phyloP scores from a whole-genome alignment of 192 early-diverging fungal species.

The Backusella macrospora region DNA sequence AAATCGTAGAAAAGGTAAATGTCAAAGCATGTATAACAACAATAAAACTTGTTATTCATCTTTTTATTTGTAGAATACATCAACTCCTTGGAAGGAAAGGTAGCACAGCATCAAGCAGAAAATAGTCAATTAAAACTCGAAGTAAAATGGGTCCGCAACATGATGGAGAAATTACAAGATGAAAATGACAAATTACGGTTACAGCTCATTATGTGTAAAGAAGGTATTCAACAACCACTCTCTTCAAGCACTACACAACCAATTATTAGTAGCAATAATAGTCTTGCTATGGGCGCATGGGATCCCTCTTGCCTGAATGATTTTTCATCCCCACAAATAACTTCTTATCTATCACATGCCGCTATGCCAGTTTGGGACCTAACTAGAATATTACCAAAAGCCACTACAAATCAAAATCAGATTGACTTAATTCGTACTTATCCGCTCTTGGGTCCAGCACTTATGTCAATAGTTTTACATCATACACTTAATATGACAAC shows the following conservation, averaged over 20 bases:
- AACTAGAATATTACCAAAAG: slow-evolving; percentile 10
- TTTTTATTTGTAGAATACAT: slow-evolving; percentile 40
- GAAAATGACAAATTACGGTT: slow-evolving; percentile 36
- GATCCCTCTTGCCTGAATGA: background rate
- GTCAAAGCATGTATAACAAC: background rate
- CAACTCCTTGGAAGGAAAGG: slow-evolving; percentile 27
- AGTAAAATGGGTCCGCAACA: slow-evolving; percentile 33
- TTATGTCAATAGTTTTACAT: slow-evolving; percentile 33
- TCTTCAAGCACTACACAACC: background rate
- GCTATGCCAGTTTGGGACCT: slow-evolving; percentile 27
- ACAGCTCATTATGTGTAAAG: slow-evolving; percentile 24
- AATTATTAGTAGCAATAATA: background rate
- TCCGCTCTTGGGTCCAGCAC: slow-evolving; percentile 27
- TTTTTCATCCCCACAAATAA: background rate
- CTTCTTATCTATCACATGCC: slow-evolving; percentile 25
- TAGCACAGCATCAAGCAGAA: slow-evolving; percentile 29
- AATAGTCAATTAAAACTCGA: slow-evolving; percentile 36
- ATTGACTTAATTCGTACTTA: slow-evolving; percentile 11
- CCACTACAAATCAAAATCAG: background rate
- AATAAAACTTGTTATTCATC: background rate
- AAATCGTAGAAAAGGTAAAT: slow-evolving; percentile 75
- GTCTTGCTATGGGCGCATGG: slow-evolving; percentile 1
- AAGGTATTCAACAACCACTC: slow-evolving; percentile 21
- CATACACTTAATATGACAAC: slow-evolving; percentile 24
- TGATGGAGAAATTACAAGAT: slow-evolving; percentile 32